phyloP scores from a whole-genome alignment of 192 early-diverging fungal species.

The Obelidium mucronatum region DNA sequence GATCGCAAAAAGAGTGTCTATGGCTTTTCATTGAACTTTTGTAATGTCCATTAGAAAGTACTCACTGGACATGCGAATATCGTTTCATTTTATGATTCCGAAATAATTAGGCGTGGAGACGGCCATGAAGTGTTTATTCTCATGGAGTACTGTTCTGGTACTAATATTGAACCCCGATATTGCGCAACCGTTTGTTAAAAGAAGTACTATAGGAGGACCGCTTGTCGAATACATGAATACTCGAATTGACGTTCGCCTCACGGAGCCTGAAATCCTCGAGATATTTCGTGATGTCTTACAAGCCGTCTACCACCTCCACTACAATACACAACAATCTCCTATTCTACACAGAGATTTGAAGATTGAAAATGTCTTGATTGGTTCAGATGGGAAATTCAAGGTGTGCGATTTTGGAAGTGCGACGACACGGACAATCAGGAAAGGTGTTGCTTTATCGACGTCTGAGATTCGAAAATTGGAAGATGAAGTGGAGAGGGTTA shows the following conservation, averaged over 20 bases:
- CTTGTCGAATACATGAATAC: slow-evolving; percentile 90
- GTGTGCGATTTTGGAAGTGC: slow-evolving; percentile 97
- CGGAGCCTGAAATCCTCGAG: slow-evolving; percentile 84
- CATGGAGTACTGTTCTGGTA: slow-evolving; percentile 92
- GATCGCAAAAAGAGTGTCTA: neutral
- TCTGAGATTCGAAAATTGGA: slow-evolving; percentile 79
- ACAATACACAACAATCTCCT: slow-evolving; percentile 66
- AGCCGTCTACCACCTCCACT: slow-evolving; percentile 94
- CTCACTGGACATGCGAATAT: slow-evolving; percentile 84
- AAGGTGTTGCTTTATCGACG: slow-evolving; percentile 63
- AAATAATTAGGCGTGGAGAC: slow-evolving; percentile 49
- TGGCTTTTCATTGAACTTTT: no score
- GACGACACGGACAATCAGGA: slow-evolving; percentile 62
- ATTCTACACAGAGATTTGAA: slow-evolving; percentile 83
- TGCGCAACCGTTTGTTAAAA: neutral
- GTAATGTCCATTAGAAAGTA: slow-evolving; percentile 70
- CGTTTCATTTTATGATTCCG: slow-evolving; percentile 78
- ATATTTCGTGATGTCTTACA: slow-evolving; percentile 89
- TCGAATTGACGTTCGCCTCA: slow-evolving; percentile 72
- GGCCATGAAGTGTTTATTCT: slow-evolving; percentile 86
- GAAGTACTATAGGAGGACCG: slow-evolving; percentile 65
- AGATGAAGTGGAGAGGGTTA: slow-evolving; percentile 85
- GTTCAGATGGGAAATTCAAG: slow-evolving; percentile 73
- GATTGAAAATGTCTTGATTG: slow-evolving; percentile 81
- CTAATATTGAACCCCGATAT: neutral